Conservation (phyloP, 305 asterid species). For the Caryopteris hybrid region DNA sequence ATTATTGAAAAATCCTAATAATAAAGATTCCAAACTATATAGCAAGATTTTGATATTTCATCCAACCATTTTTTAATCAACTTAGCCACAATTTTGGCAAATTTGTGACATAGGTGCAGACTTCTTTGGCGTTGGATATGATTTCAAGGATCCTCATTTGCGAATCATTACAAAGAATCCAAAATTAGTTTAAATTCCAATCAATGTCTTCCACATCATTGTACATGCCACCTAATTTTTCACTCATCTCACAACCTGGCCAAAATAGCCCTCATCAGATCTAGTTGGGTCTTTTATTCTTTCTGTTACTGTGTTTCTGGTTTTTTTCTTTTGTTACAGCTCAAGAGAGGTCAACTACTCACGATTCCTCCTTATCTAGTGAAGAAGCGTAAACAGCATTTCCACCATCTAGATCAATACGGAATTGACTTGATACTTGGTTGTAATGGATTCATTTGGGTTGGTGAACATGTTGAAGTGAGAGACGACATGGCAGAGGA, state of each 20-base stretch:
- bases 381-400: constrained; percentile 88
- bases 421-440: constrained; percentile 89
- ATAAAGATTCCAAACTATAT: too few species aligned
- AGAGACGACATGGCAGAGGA: constrained; percentile 69
- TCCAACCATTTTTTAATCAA: too few species aligned
- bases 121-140: background rate
- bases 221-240: background rate
- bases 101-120: background rate
- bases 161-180: background rate
- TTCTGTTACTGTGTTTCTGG: background rate
- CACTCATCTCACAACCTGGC: too few species aligned
- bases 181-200: background rate
- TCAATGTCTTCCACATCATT: background rate
- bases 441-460: constrained; percentile 88
- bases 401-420: constrained; percentile 73
- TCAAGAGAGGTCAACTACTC: constrained; percentile 78
- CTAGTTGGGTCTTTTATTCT: background rate
- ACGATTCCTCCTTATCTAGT: constrained; percentile 76
- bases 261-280: background rate
- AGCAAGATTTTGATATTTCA: too few species aligned
- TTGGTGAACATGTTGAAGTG: constrained; percentile 79
- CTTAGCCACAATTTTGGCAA: too few species aligned
- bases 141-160: background rate
- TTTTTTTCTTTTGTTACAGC: constrained; percentile 37
- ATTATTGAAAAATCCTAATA: too few species aligned